Evolutionary conservation across 768 basidiomycete species (phyloP), one percentile per base, ranked within the genome.

Genomic region (Kwoniella dendrophila): DNA sequence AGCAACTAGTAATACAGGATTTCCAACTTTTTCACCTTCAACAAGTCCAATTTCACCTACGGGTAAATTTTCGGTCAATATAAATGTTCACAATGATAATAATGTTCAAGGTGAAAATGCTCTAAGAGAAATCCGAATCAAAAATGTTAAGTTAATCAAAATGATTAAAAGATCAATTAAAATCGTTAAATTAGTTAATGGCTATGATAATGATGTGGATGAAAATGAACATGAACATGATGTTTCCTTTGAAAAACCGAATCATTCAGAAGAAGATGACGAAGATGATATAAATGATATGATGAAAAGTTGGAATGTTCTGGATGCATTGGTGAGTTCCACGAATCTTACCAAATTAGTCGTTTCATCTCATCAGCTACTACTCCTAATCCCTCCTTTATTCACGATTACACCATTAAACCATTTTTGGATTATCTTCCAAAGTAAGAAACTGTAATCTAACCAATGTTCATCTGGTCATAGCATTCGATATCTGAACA

Each of bases 261-360:
- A n/a, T n/a, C n/a, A n/a, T n/a, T 29, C n/a, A 20, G 22, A 52
- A 12, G 59, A 36, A 41, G 52, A 50, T 12, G 62, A 64, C 30
- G 43, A 51, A 20, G 38, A 53, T 3, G 58, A 68, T 3, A 53
- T 67, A 24, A 63, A 73, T 4, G 69, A 73, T 30, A 66, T 61
- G 7, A 41, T 71, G 22, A 65, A 51, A 36, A 63, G 49, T 22
- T 74, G 68, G 68, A 61, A 65, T 30, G 59, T 65, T 5, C 57
- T 62, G n/a, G 73, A 72, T 51, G 70, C 73, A 45, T 34, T 74
- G 56, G 73, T 74, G 48, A 61, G 70, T 73, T 36, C 34, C 7
- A 36, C 34, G 34, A 36, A 8, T 36, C 16, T 36, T 16, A 16
- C 34, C 7, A 36, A 36, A 36, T 36, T 36, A 36, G 34, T 26